Conservation (phyloP, 192 early-diverging fungal genomes). For the Spinellus fusiger region DNA sequence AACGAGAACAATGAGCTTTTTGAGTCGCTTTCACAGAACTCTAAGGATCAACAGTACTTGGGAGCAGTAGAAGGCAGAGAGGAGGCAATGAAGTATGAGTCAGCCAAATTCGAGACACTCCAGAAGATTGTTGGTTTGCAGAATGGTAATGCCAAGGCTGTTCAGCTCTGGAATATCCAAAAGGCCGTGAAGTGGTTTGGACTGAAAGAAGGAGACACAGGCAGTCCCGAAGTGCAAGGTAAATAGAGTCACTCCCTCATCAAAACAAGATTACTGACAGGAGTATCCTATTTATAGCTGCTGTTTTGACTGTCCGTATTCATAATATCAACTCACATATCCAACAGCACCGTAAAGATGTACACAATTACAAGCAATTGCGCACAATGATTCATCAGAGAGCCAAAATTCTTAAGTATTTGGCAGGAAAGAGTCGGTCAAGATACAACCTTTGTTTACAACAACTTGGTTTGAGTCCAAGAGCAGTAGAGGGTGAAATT, state of each 20-base stretch:
- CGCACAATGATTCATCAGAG: conserved; percentile 77
- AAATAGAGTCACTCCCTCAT: conserved; percentile 1
- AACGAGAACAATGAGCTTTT: conserved; percentile 45
- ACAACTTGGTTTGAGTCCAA: conserved; percentile 63
- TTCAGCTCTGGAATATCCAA: conserved; percentile 70
- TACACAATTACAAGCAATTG: conserved; percentile 79
- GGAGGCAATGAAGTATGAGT: conserved; percentile 34
- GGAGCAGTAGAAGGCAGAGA: conserved; percentile 28
- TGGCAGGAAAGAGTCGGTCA: conserved; percentile 62
- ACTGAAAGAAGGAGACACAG: conserved; percentile 74
- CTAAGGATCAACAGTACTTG: conserved; percentile 19
- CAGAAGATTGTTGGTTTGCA: conserved; percentile 72
- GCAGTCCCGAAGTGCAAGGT: conserved; percentile 92
- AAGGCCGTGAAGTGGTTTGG: conserved; percentile 75
- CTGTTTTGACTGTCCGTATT: conserved; percentile 85
- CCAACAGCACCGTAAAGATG: conserved; percentile 78
- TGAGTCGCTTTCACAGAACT: conserved; percentile 35
- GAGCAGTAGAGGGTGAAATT: conserved; percentile 59
- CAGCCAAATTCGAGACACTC: conserved; percentile 55
- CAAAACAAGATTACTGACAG: not conserved
- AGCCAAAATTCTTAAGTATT: conserved; percentile 81
- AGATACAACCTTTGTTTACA: conserved; percentile 67
- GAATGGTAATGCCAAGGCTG: conserved; percentile 72
- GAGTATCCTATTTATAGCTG: conserved; percentile 49
- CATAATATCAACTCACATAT: conserved; percentile 81